Evolutionary conservation across 176 grass and related monocot species (phyloP), one percentile per base, ranked within the genome.

Genomic region (Zea luxurians): DNA sequence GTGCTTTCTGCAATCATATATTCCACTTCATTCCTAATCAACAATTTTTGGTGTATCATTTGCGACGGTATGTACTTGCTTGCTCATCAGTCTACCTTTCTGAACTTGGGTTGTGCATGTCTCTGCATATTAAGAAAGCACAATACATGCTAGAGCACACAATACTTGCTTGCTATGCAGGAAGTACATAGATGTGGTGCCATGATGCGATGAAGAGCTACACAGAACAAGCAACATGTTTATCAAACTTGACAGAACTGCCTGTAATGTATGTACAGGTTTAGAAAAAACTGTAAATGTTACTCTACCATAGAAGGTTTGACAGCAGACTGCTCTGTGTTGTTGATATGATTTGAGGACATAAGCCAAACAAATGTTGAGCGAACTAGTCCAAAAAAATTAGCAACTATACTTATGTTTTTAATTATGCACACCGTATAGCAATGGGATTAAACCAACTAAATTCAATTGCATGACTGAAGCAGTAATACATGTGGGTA

Each of bases 81-180:
- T 76, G 43, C 57, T 12, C 4, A 10, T 69, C 13, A 61, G 42
- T 61, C 16, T 61, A 38, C 37, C 41, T 13, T 17, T 74, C 18
- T 16, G 8, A 44, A 45, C 37, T 37, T 36, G 38, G 13, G 3
- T 44, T 65, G 70, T 41, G 4, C 17, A 72, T 50, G 9, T 73
- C 7, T 74, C n/a, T 74, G 13, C 41, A 45, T 48, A 2, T 67
- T 66, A 13, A 2, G 4, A 75, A 67, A 48, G n/a, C 18, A 21
- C 7, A 27, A 27, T 4, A 11, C 9, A 21, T 9, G 40, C 37
- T 12, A n/a, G 11, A 72, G 50, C 47, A 36, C 36, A 48, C 13
- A n/a, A n/a, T n/a, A n/a, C n/a, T n/a, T n/a, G n/a, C n/a, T n/a
- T 94, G 53, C 68, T 94, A 57, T 49, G 27, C 46, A 10, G 48